Evolutionary conservation across 257 asterid genomes (phyloP).

Genomic region (Solanum virginianum): DNA sequence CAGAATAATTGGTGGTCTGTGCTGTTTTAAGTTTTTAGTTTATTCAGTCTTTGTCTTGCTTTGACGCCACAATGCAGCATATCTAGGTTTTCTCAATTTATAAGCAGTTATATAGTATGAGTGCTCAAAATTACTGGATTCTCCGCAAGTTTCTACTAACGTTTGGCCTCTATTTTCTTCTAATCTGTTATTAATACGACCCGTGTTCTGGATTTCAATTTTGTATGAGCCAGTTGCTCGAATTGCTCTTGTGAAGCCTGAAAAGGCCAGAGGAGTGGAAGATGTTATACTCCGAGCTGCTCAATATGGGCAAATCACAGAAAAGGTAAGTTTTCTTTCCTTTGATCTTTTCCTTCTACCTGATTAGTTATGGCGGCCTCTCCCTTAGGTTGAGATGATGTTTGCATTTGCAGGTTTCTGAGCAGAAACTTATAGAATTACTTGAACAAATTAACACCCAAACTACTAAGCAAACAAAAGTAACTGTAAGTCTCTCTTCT

Average conservation of each 20-base stretch:
- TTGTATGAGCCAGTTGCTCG: slow-evolving; percentile 68
- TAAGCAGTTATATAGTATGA: neutral
- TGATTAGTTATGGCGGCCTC: neutral
- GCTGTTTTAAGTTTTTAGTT: neutral
- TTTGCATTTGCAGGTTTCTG: slow-evolving; percentile 51
- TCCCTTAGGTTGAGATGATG: neutral
- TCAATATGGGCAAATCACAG: slow-evolving; percentile 74
- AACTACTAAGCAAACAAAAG: slow-evolving; percentile 86
- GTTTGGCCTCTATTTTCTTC: neutral
- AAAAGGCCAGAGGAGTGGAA: slow-evolving; percentile 96
- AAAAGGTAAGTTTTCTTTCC: slow-evolving; percentile 37
- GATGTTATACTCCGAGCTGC: slow-evolving; percentile 87
- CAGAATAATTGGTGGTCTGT: neutral
- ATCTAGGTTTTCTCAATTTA: neutral
- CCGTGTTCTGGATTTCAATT: neutral
- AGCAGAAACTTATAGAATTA: slow-evolving; percentile 77
- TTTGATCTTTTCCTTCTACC: neutral
- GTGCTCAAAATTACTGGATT: neutral
- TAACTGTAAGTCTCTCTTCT: slow-evolving; percentile 52
- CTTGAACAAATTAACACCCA: slow-evolving; percentile 96
- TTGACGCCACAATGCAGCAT: neutral
- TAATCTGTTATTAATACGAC: neutral
- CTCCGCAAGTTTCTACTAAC: neutral
- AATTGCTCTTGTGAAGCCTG: slow-evolving; percentile 93
- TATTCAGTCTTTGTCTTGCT: neutral